Base-by-base conservation (phyloP, 495 filamentous ascomycete species). In the Clavariopsis aquatica region DNA sequence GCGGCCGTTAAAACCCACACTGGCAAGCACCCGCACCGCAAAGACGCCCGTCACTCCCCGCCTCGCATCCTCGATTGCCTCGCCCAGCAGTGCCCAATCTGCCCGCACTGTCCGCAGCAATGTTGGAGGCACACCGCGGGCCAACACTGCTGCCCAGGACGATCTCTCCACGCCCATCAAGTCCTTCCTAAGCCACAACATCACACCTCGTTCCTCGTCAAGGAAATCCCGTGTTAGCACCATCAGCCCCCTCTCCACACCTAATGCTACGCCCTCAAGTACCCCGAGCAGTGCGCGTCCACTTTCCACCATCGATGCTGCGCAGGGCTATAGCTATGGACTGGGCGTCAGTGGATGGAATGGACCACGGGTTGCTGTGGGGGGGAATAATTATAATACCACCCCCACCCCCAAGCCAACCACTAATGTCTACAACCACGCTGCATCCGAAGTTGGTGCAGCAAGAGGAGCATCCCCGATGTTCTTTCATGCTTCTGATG, bases 401-500 rank as follows among this genome's bases (percentile, higher is more conserved):
- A 23, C 66, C 3, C 60, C 66, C 15, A 43, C 61, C 27, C 57
- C 64, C 19, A 63, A 57, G 26, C 68, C 69, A 38, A 63, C 65
- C 9, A 23, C 49, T 8, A 61, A 49, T 58, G 8, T 43, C 13
- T 47, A 64, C 24, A 55, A 52, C 26, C 17, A 36, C 3, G 17
- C 53, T 12, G 51, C 67, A 9, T 38, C 53, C 29, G 60, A 56
- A 17, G 24, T 24, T 43, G 46, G 57, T 24, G 57, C 23, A 13
- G 27, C 52, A 13, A 17, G 27, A 47, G 68, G 41, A 31, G 46
- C 6, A 36, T 70, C 52, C 1, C 65, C 65, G 31, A 69, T 68
- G 64, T 78, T 78, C 71, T 77, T 78, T 61, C 76, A 75, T 36
- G 75, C 76, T 10, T 72, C 58, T 52, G 74, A 77, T 52, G 63